These are phyloP conservation scores for Staphylotrichum longicolle DNA, from an alignment of 495 filamentous ascomycete genomes.

Conservation along the genomic window DNA sequence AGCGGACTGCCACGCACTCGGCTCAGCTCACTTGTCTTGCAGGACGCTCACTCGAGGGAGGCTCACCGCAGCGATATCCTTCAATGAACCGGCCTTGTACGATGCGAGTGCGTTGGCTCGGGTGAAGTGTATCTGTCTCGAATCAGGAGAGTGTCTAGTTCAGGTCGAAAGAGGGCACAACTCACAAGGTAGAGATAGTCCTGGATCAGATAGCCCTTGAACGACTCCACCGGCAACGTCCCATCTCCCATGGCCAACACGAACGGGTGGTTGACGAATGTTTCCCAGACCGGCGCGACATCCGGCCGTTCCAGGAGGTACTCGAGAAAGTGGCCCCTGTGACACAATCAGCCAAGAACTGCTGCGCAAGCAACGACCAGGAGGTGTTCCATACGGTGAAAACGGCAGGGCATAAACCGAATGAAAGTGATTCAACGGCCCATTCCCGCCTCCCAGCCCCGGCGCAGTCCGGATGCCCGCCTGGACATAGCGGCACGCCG, in stretches of 20 bases:
- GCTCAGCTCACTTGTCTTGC: not conserved
- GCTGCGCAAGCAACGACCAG: not conserved
- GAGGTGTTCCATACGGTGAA: conserved; percentile 58
- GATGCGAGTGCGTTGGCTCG: conserved; percentile 77
- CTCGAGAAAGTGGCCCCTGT: conserved; percentile 76
- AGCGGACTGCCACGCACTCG: conserved; percentile 55
- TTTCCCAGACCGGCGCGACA: conserved; percentile 66
- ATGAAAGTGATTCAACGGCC: conserved; percentile 93
- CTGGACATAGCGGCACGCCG: conserved; percentile 76
- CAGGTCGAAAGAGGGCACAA: not conserved
- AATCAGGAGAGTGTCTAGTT: not conserved
- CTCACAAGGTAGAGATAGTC: conserved; percentile 83
- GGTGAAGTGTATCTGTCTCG: conserved; percentile 71
- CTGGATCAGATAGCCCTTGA: conserved; percentile 83
- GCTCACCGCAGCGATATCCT: conserved; percentile 64
- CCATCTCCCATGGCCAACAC: conserved; percentile 72
- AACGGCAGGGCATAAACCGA: conserved; percentile 78
- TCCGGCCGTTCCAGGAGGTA: conserved; percentile 76
- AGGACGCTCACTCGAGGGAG: not conserved
- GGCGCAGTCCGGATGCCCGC: conserved; percentile 76
- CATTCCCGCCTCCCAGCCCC: conserved; percentile 73
- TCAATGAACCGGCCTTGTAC: conserved; percentile 74
- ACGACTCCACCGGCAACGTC: conserved; percentile 65
- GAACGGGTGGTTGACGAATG: conserved; percentile 76
- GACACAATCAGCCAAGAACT: conserved; percentile 3